Conservation (phyloP, 805 yeast genomes). For the Ascoidea tarda region DNA sequence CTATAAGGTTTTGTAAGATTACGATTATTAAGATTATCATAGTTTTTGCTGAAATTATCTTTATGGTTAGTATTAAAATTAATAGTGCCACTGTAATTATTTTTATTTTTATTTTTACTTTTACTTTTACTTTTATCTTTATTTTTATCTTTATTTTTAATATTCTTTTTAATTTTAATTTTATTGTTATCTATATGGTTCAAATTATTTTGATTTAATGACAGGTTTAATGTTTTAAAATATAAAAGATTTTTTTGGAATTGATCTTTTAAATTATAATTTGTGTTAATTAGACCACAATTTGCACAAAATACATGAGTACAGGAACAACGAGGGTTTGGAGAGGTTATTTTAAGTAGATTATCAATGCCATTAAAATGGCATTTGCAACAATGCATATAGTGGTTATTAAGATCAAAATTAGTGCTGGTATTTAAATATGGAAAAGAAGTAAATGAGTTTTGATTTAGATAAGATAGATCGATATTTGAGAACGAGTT, state of each 20-base stretch:
- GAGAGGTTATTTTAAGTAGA: not conserved
- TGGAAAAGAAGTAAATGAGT: too few relatives aligned
- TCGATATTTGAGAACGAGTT: too few relatives aligned
- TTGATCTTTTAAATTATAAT: not conserved
- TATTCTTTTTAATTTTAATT: too few relatives aligned
- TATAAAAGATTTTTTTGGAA: not conserved
- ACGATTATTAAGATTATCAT: not conserved
- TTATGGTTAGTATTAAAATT: not conserved
- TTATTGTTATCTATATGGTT: not conserved
- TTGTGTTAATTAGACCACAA: not conserved
- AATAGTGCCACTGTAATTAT: not conserved
- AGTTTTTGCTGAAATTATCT: not conserved
- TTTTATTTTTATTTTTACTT: too few relatives aligned
- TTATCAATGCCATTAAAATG: not conserved
- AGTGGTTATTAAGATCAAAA: too few relatives aligned
- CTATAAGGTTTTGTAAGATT: not conserved
- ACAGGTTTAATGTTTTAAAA: not conserved
- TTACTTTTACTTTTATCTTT: not conserved
- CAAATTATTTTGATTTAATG: not conserved
- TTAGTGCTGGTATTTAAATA: too few relatives aligned
- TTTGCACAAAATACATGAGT: not conserved
- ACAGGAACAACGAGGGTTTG: not conserved
- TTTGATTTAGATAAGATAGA: too few relatives aligned
- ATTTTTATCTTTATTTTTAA: too few relatives aligned
- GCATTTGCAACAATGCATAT: not conserved